Percentiles rank a stretch among this genome's conserved stretches.
phyloP scores from a whole-genome alignment of 257 asterid species.

The Solanum ahanhuiri region DNA sequence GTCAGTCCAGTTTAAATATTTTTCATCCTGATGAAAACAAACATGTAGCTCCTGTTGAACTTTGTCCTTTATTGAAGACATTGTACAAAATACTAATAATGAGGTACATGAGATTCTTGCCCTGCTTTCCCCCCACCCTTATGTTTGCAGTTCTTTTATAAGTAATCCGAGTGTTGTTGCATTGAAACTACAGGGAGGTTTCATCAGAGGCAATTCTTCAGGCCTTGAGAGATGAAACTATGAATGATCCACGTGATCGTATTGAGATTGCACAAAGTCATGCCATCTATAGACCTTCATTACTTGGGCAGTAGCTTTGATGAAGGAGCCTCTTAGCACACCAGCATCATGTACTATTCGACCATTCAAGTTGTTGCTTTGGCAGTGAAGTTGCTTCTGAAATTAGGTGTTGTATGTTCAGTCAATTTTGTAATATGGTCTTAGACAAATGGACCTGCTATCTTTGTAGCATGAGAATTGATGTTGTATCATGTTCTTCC shows the following conservation, averaged over 20 bases:
- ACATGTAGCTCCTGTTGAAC: conserved; percentile 73
- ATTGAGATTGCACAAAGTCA: conserved; percentile 80
- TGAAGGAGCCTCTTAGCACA: conserved; percentile 4
- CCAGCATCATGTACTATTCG: not conserved
- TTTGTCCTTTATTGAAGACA: conserved; percentile 73
- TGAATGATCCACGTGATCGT: conserved; percentile 82
- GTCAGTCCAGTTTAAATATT: conserved; percentile 63
- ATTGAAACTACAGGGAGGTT: conserved; percentile 43
- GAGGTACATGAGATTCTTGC: conserved; percentile 18
- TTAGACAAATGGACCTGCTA: not conserved
- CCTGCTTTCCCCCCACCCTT: not conserved
- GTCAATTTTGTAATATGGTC: not conserved
- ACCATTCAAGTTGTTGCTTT: not conserved
- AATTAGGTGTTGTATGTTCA: not conserved
- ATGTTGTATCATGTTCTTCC: not conserved
- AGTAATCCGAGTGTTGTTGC: not conserved
- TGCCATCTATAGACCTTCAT: conserved; percentile 79
- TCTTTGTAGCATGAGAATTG: not conserved
- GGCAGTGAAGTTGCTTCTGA: not conserved
- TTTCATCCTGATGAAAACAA: conserved; percentile 64
- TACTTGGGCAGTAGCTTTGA: conserved; percentile 37
- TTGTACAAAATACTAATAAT: conserved; percentile 60
- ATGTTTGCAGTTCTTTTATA: not conserved
- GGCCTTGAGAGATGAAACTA: conserved; percentile 67
- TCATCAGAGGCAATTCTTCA: conserved; percentile 52